Evolutionary conservation across 257 asterid genomes (phyloP).

Genomic region (Striga asiatica): DNA sequence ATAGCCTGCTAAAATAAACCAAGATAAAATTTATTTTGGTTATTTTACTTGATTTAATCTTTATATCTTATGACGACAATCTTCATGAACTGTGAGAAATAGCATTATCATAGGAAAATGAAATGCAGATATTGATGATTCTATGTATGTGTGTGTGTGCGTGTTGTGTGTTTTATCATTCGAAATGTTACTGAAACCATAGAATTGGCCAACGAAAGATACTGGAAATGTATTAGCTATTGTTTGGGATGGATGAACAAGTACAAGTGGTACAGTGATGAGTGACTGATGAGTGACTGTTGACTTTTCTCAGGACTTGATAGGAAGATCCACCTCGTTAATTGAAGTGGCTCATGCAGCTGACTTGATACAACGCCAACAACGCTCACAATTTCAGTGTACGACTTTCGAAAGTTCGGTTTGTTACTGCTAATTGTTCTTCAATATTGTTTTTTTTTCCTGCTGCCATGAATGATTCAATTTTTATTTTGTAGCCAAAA

Average conservation of each 20-base stretch:
- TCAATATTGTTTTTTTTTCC: neutral
- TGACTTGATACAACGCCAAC: conserved; percentile 78
- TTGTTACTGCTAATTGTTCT: neutral
- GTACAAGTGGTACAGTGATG: conserved; percentile 21
- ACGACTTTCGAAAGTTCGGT: conserved; percentile 16
- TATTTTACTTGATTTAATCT: neutral
- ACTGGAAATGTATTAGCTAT: neutral
- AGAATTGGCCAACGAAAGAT: too few relatives aligned
- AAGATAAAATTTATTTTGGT: neutral
- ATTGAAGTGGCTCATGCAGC: conserved; percentile 77
- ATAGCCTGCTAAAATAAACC: neutral
- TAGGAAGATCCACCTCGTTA: conserved; percentile 60
- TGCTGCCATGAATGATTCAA: conserved; percentile 5
- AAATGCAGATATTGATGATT: neutral
- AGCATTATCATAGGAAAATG: neutral
- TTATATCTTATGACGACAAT: neutral
- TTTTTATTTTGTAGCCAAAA: conserved; percentile 41
- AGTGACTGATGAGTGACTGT: conserved; percentile 34
- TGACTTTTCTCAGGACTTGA: conserved; percentile 50
- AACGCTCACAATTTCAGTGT: conserved; percentile 89
- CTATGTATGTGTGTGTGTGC: too few relatives aligned
- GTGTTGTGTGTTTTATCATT: too few relatives aligned
- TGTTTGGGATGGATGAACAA: conserved; percentile 6
- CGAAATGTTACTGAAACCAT: too few relatives aligned
- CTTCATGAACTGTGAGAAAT: neutral